Conservation (phyloP, 139 green algal species). For the Chlamydomonas sphaeroides region DNA sequence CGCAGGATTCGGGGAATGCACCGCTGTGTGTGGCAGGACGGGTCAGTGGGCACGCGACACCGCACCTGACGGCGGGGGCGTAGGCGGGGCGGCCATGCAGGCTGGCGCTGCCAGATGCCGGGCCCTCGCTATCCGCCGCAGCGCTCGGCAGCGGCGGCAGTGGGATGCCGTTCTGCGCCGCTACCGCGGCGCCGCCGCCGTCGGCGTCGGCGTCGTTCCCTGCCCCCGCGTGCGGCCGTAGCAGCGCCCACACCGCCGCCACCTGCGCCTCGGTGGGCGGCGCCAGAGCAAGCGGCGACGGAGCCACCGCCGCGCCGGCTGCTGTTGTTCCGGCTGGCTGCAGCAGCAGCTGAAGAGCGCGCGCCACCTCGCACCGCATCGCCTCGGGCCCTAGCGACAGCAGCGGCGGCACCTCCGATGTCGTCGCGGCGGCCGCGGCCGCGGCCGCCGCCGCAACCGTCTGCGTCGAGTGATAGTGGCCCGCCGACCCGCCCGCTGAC, state of each 20-base stretch:
- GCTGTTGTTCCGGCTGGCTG: too few relatives aligned
- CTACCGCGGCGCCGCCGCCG: neutral
- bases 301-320: neutral
- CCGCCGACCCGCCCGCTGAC: too few relatives aligned
- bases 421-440: neutral
- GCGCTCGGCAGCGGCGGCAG: neutral
- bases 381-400: neutral
- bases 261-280: neutral
- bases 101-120: neutral
- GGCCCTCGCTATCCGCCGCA: neutral
- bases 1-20: too few relatives aligned
- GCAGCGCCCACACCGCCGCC: conserved; percentile 19
- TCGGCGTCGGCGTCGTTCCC: neutral
- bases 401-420: neutral
- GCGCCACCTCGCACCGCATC: conserved; percentile 3
- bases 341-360: conserved; percentile 30
- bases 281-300: neutral
- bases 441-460: too few relatives aligned
- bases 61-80: neutral
- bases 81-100: neutral
- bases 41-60: too few relatives aligned
- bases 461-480: too few relatives aligned
- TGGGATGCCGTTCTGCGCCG: neutral
- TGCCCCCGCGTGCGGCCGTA: neutral
- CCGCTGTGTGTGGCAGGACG: too few relatives aligned